Evolutionary conservation across 768 basidiomycete species (phyloP), one percentile per base, ranked within the genome.

Genomic region (Amanita pseudoporphyria): DNA sequence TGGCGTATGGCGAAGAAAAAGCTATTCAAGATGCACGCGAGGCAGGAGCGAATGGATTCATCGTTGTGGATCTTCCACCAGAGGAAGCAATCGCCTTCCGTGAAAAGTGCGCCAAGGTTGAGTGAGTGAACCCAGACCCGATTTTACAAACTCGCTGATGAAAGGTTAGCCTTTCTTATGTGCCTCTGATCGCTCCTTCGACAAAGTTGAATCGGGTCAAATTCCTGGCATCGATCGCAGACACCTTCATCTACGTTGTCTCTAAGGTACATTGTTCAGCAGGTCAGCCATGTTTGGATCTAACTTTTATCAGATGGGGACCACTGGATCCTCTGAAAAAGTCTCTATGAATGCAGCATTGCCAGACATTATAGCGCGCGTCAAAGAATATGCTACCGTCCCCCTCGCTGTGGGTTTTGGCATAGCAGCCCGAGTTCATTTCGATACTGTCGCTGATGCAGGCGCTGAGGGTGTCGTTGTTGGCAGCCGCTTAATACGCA

Each of bases 221-320:
- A 57, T 96, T 96, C 69, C 76, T 99, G 35, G 71, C 90, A 2
- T 81, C 84, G 6, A 97, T 99, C 57, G 95, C 96, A 14, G 96
- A 99, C 64, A 83, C 85, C 2, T 98, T 99, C 73, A 91, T 99
- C 54, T 99, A 99, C 63, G 82, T 99, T 41, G 94, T 97, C n/a
- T 96, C 94, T 42, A 95, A 91, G 73, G 92, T 87, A 58, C 33
- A 67, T 55, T 21, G 16, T 38, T 31, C 42, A 18, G 6, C 6
- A 21, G 22, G 44, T 22, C 19, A n/a, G 35, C 19, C 42, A 16
- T 28, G 21, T 43, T 46, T 56, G 31, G 60, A 16, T 43, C 52
- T 44, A 56, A 51, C 46, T 38, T 45, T 45, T 51, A 44, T 14
- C 50, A 67, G 90, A 99, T 99, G 96, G 96, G 96, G 12, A 96